Evolutionary conservation across 1,284 basidiomycete genomes (phyloP), one percentile per base, ranked within the genome.

Genomic region (Porogramme epimiltina): DNA sequence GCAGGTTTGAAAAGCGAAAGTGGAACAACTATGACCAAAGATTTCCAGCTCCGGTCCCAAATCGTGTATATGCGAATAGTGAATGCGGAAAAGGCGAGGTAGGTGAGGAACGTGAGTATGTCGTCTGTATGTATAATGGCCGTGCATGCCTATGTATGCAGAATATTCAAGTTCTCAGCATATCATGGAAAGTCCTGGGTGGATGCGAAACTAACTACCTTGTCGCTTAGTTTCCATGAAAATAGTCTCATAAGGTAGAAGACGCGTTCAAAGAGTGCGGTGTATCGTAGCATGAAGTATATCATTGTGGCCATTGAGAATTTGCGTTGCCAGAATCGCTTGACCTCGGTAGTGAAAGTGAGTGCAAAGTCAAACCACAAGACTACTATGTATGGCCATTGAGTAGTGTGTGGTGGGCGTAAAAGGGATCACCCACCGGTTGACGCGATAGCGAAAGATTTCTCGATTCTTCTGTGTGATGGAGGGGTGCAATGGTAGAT

Each of bases 271-370:
- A 43, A 16, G 20, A 49, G 13, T 2, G 34, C 24, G 9, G 26
- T 38, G 37, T 60, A 58, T 1, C 56, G 56, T 18, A 49, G 52
- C 2, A 51, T 13, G 13, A 58, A 33, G 19, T 47, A 60, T 3
- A 55, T 38, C 3, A 52, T 9, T 3, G 49, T 60, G 5, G 45
- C 49, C 1, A 48, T 52, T 11, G 41, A 43, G 37, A 44, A 24
- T 11, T 48, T 47, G 11, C 41, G 39, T 2, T 19, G 18, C 56
- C 59, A 58, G 0, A 60, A 45, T 6, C 28, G 34, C 3, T 42
- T 24, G 6, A 54, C 41, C 24, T 60, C 59, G 6, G 40, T 20
- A 1, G 45, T 24, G 25, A 47, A 25, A 2, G 51, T 47, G 19
- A 52, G 20, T 6, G 31, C n/a, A 15, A 33, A 39, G 39, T 54